Evolutionary conservation across 2,329 filamentous ascomycete species (phyloP).

Genomic region (Calonectria pseudoreteaudii): DNA sequence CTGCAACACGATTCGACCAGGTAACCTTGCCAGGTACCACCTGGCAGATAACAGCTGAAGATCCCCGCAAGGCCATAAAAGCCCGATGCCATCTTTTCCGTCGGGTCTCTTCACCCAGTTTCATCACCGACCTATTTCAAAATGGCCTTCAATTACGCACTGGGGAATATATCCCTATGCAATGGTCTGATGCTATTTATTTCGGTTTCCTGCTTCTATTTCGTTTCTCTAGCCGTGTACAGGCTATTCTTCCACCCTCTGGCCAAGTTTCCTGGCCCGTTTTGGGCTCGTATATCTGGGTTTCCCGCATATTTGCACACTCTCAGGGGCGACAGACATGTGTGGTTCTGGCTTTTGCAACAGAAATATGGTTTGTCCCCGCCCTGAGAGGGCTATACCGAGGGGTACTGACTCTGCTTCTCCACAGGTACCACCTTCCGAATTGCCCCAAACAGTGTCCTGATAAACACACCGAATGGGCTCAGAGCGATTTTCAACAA

Average conservation of each 20-base stretch:
- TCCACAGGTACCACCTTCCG: constrained; percentile 32
- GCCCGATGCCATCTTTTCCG: neutral
- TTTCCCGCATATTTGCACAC: constrained; percentile 36
- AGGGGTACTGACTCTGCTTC: neutral
- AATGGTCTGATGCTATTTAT: neutral
- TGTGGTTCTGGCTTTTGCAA: constrained; percentile 34
- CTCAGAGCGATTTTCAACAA: constrained; percentile 33
- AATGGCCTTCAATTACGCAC: neutral
- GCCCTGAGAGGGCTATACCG: no score
- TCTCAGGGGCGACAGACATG: constrained; percentile 30
- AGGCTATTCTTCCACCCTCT: constrained; percentile 62
- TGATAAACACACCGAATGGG: constrained; percentile 35
- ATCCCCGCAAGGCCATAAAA: neutral
- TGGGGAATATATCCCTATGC: neutral
- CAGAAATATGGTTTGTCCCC: constrained; percentile 30
- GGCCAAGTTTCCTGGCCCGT: constrained; percentile 64
- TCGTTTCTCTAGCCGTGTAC: constrained; percentile 14
- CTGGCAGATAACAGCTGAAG: neutral
- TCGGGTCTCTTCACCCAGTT: no score
- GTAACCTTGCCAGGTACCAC: neutral
- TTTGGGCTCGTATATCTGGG: constrained; percentile 61
- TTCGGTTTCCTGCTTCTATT: neutral
- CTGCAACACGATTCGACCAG: neutral
- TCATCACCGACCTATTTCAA: no score
- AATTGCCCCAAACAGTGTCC: constrained; percentile 31